Percentiles rank a stretch among this genome's conserved stretches.
Conservation (phyloP, 116 monocot genomes). For the Zostera marina region DNA sequence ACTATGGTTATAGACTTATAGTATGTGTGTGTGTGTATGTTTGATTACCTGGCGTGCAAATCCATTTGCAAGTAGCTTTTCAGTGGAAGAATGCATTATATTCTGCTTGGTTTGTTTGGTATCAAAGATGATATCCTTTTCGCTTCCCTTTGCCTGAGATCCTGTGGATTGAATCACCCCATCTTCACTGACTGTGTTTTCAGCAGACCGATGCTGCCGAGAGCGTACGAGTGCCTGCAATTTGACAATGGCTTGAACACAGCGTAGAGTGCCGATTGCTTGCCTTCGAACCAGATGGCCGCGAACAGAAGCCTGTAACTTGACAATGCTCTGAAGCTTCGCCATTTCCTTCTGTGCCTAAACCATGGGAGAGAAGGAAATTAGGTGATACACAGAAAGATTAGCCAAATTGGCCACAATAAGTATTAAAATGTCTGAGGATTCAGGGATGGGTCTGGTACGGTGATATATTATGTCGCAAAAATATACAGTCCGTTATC, state of each 20-base stretch:
- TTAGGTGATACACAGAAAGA: too few relatives aligned
- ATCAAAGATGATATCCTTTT: slow-evolving; percentile 4
- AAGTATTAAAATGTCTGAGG: too few relatives aligned
- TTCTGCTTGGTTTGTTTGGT: slow-evolving; percentile 17
- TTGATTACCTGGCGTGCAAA: slow-evolving; percentile 57
- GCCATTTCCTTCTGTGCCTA: slow-evolving; percentile 19
- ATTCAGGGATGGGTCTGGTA: too few relatives aligned
- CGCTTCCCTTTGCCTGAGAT: slow-evolving; percentile 9
- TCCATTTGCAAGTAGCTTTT: slow-evolving; percentile 47
- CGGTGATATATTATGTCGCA: too few relatives aligned
- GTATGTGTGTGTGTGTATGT: not conserved
- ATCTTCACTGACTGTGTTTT: slow-evolving; percentile 3
- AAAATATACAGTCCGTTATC: too few relatives aligned
- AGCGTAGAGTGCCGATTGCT: slow-evolving; percentile 68
- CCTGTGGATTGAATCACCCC: not conserved
- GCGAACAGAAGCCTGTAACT: slow-evolving; percentile 62
- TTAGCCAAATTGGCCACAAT: too few relatives aligned
- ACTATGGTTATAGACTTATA: too few relatives aligned
- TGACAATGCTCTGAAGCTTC: slow-evolving; percentile 31
- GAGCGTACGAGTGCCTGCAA: slow-evolving; percentile 62
- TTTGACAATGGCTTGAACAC: slow-evolving; percentile 64
- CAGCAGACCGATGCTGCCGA: slow-evolving; percentile 12
- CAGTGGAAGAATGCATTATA: slow-evolving; percentile 15
- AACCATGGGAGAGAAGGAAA: not conserved
- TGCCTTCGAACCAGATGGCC: slow-evolving; percentile 57